phyloP scores from a whole-genome alignment of 805 yeast genomes.

The Saccharomycopsis sp. region DNA sequence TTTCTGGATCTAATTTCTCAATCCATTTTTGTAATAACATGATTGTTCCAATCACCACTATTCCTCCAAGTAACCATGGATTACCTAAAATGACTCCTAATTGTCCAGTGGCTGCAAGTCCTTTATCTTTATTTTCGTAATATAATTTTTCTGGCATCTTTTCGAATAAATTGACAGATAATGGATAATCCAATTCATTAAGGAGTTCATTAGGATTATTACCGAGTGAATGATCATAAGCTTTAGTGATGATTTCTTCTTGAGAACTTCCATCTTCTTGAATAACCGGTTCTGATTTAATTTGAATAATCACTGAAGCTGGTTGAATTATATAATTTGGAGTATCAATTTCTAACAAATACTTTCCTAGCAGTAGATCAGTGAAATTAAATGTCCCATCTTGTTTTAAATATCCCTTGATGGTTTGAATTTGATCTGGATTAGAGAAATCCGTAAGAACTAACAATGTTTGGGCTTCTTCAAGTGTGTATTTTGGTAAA shows the following conservation, averaged over 20 bases:
- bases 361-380: slow-evolving; percentile 8
- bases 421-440: neutral
- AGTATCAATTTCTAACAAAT: slow-evolving; percentile 9
- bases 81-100: slow-evolving; percentile 13
- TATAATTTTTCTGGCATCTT: slow-evolving; percentile 5
- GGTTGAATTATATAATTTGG: slow-evolving; percentile 7
- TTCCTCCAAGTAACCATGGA: slow-evolving; percentile 14
- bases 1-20: slow-evolving; percentile 17
- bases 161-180: neutral
- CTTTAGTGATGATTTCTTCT: slow-evolving; percentile 1
- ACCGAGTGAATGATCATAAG: slow-evolving; percentile 12
- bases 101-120: slow-evolving; percentile 18
- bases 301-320: slow-evolving; percentile 7
- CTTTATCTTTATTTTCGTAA: slow-evolving; percentile 16
- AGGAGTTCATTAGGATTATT: neutral
- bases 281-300: neutral
- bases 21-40: slow-evolving; percentile 7
- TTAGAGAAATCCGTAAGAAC: neutral
- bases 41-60: slow-evolving; percentile 5
- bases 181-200: slow-evolving; percentile 13
- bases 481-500: too few relatives aligned
- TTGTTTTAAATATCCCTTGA: neutral
- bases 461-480: too few relatives aligned
- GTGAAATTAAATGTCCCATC: slow-evolving; percentile 10
- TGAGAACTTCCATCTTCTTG: slow-evolving; percentile 3